Evolutionary conservation across 2,329 filamentous ascomycete species (phyloP).

Genomic region (Scedosporium aurantiacum): DNA sequence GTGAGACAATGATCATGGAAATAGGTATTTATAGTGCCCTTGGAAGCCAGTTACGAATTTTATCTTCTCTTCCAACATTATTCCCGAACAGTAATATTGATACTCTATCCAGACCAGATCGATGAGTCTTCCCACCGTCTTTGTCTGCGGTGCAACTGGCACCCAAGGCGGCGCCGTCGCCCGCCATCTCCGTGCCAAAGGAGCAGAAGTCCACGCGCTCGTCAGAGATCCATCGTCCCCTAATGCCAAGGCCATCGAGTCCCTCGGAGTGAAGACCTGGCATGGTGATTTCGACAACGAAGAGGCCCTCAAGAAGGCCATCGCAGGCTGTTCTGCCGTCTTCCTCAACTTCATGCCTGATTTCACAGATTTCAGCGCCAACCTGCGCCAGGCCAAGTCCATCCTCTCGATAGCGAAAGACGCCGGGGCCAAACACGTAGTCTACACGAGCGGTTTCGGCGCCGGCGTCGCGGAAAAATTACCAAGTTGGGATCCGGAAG

Average conservation of each 20-base stretch:
- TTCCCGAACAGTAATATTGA: too few relatives aligned
- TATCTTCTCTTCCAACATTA: too few relatives aligned
- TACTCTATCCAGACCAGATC: not conserved
- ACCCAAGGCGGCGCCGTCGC: constrained; percentile 42
- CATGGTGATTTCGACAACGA: constrained; percentile 31
- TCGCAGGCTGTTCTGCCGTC: constrained; percentile 36
- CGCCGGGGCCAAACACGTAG: constrained; percentile 23
- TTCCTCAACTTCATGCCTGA: constrained; percentile 25
- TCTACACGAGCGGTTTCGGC: constrained; percentile 24
- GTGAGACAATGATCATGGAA: too few relatives aligned
- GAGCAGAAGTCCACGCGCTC: constrained; percentile 34
- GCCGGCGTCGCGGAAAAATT: constrained; percentile 17
- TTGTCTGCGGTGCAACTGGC: constrained; percentile 36
- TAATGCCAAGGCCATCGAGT: constrained; percentile 27
- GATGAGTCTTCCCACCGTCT: constrained; percentile 15
- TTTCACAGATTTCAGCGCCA: constrained; percentile 18
- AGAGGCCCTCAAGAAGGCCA: constrained; percentile 25
- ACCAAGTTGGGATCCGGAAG: constrained; percentile 15
- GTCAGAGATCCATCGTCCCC: constrained; percentile 32
- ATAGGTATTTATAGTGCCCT: too few relatives aligned
- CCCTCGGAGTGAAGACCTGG: constrained; percentile 31
- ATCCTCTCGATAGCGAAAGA: constrained; percentile 26
- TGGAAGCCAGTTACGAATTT: too few relatives aligned
- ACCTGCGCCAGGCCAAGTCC: constrained; percentile 18
- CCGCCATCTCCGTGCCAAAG: constrained; percentile 29